Percentiles rank a stretch among this genome's conserved stretches.
Evolutionary conservation across 805 yeast species (phyloP).

Genomic region (Teunomyces aglyptinius): DNA sequence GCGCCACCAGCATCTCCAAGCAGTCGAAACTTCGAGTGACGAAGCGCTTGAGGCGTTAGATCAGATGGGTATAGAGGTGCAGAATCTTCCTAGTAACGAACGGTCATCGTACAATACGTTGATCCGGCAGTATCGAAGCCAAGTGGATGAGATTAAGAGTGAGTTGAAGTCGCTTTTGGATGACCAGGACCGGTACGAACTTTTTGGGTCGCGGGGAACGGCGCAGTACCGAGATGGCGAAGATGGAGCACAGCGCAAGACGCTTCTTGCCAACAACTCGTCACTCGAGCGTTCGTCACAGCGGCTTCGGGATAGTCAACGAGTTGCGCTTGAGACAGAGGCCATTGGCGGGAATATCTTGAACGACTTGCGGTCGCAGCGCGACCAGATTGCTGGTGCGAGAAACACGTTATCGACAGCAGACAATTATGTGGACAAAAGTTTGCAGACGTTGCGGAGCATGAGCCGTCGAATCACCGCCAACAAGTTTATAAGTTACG

Average conservation of each 20-base stretch:
- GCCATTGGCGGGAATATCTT: conserved; percentile 86
- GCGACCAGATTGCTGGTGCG: conserved; percentile 87
- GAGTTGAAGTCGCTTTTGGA: conserved; percentile 58
- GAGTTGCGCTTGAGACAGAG: conserved; percentile 92
- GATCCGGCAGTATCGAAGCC: conserved; percentile 66
- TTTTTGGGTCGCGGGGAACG: conserved; percentile 57
- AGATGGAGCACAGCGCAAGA: conserved; percentile 72
- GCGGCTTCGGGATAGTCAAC: conserved; percentile 79
- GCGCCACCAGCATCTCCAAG: conserved; percentile 54
- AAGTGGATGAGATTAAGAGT: conserved; percentile 55
- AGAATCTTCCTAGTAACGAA: conserved; percentile 71
- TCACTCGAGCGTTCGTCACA: conserved; percentile 81
- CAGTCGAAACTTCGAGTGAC: conserved; percentile 68
- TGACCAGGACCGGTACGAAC: conserved; percentile 64
- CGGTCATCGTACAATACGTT: conserved; percentile 73
- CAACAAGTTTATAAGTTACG: conserved; percentile 84
- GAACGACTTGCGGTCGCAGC: conserved; percentile 83
- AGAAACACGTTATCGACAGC: conserved; percentile 87
- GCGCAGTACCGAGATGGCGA: conserved; percentile 34
- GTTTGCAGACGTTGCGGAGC: conserved; percentile 77
- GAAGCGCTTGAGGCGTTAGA: conserved; percentile 80
- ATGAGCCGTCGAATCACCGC: conserved; percentile 95
- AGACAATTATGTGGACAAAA: conserved; percentile 87
- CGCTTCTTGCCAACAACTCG: conserved; percentile 72
- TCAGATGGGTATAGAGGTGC: conserved; percentile 85